These are phyloP conservation scores for Lachnellula cervina DNA, from an alignment of 2,329 filamentous ascomycete species.

Conservation along the genomic window DNA sequence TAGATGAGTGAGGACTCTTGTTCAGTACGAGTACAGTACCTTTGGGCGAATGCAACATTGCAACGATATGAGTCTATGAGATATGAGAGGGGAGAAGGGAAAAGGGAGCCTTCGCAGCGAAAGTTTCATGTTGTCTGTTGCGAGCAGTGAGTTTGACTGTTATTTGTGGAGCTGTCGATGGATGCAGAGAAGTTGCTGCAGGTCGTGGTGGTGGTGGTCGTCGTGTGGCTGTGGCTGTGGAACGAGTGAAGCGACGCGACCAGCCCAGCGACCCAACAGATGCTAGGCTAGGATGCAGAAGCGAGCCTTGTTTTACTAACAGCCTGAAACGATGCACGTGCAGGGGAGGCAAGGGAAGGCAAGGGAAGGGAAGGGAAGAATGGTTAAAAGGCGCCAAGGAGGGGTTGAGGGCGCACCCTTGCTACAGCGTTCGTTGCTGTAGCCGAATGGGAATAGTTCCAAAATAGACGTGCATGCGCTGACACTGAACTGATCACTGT, in stretches of 20 bases:
- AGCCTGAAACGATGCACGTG: conserved; percentile 15
- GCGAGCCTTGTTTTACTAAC: background rate
- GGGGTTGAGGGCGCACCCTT: background rate
- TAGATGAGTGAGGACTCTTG: background rate
- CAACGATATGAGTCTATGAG: background rate
- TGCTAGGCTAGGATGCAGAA: background rate
- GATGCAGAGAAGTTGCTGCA: background rate
- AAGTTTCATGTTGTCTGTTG: conserved; percentile 25
- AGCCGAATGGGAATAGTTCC: background rate
- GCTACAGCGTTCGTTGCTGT: background rate
- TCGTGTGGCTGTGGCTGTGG: too few relatives aligned
- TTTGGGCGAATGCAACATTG: background rate
- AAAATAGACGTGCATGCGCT: background rate
- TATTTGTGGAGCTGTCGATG: conserved; percentile 14
- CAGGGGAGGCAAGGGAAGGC: background rate
- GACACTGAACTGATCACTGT: background rate
- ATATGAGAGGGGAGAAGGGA: background rate
- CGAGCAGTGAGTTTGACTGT: conserved; percentile 18
- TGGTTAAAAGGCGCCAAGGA: background rate
- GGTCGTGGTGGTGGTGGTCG: background rate
- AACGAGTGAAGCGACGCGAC: too few relatives aligned
- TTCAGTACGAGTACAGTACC: too few relatives aligned
- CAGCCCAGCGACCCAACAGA: too few relatives aligned
- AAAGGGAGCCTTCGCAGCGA: conserved; percentile 5
- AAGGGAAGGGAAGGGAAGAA: background rate